Conservation (phyloP, 2,329 filamentous ascomycete genomes). For the Hypoxylon sp. region DNA sequence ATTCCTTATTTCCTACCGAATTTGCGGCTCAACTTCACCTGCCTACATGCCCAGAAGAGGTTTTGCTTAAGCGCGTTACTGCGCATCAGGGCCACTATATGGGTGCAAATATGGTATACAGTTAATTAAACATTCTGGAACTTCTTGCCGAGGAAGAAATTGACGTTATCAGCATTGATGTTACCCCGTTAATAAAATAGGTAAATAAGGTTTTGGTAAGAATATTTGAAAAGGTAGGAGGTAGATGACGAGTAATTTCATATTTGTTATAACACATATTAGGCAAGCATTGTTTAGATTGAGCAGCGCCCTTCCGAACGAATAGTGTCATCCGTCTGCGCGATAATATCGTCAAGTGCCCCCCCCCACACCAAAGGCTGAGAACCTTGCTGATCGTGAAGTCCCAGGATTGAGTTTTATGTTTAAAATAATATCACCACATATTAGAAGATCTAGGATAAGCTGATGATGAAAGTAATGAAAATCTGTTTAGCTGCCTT, state of each 20-base stretch:
- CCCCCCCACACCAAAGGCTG: too few relatives aligned
- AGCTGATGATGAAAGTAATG: too few relatives aligned
- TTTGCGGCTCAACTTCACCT: constrained; percentile 90
- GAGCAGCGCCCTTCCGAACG: too few relatives aligned
- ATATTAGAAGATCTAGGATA: too few relatives aligned
- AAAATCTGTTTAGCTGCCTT: too few relatives aligned
- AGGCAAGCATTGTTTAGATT: too few relatives aligned
- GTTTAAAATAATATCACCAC: too few relatives aligned
- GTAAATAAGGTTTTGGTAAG: constrained; percentile 68
- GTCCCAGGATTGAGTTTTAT: too few relatives aligned
- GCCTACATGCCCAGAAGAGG: constrained; percentile 84
- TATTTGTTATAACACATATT: constrained; percentile 45
- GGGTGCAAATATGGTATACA: constrained; percentile 95
- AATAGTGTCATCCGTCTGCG: too few relatives aligned
- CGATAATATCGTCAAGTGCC: too few relatives aligned
- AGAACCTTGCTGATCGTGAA: too few relatives aligned
- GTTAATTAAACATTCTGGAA: constrained; percentile 89
- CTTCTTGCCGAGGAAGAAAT: constrained; percentile 78
- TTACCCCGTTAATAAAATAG: constrained; percentile 67
- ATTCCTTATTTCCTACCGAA: constrained; percentile 81
- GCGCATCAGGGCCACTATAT: constrained; percentile 90
- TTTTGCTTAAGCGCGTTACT: constrained; percentile 82
- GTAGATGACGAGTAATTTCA: background rate
- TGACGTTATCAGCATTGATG: constrained; percentile 81
- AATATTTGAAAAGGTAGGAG: constrained; percentile 69